Percentiles rank a stretch among this genome's conserved stretches.
phyloP scores from a whole-genome alignment of 192 early-diverging fungal species.

The Backusella psychrophila region DNA sequence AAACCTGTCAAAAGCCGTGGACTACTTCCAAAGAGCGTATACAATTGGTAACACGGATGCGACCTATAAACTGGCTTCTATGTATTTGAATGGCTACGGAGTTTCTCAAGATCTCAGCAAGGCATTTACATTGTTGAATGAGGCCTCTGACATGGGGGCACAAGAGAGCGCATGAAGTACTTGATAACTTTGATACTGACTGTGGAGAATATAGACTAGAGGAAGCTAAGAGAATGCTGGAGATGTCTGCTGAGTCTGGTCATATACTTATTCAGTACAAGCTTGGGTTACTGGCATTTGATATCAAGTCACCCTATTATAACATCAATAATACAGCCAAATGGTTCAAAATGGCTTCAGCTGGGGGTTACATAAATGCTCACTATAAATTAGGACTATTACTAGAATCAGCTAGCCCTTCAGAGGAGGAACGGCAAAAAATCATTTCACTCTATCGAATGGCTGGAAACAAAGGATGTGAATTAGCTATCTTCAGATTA shows the following conservation, averaged over 20 bases:
- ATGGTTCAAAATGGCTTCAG: not conserved
- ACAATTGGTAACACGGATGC: constrained; percentile 11
- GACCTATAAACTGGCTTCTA: not conserved
- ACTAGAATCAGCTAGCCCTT: not conserved
- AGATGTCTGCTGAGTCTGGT: not conserved
- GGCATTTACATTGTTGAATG: not conserved
- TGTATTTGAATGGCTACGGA: not conserved
- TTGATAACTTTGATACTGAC: not conserved
- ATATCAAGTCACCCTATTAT: not conserved
- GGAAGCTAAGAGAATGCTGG: not conserved
- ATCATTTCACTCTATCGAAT: not conserved
- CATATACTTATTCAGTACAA: not conserved
- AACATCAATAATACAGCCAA: not conserved
- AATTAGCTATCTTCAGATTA: not conserved
- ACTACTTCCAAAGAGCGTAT: constrained; percentile 16
- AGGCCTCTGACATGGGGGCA: not conserved
- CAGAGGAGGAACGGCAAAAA: not conserved
- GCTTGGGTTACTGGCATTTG: not conserved
- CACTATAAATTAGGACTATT: not conserved
- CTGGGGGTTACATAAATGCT: not conserved
- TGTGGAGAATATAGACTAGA: not conserved
- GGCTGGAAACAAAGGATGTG: not conserved
- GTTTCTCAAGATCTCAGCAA: not conserved
- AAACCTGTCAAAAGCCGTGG: constrained; percentile 23
- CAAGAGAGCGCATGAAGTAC: not conserved